Base-by-base conservation (phyloP, 2,329 filamentous ascomycete genomes). In the Hansfordia pulvinata region DNA sequence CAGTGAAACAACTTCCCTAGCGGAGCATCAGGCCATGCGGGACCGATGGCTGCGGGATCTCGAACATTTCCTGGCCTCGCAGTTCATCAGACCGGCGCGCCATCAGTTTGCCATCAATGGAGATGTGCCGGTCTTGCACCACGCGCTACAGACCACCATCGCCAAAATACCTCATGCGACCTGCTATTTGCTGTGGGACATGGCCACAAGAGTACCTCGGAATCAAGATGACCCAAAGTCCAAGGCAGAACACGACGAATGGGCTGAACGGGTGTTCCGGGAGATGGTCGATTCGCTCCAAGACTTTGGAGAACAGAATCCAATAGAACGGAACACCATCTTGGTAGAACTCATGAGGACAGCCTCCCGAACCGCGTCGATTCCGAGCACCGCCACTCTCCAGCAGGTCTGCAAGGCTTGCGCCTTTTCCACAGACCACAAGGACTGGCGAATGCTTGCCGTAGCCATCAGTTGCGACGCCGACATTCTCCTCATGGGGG, bases 21-120 rank as follows among this genome's bases (percentile, higher is more conserved):
- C 29, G 3, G 29, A 42, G n/a, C 39, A 43, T 7, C 26, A 35
- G 6, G 30, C 33, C n/a, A 42, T 45, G 11, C 42, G 39, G 27
- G 39, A 42, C 4, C 43, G 41, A 4, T 73, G 68, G 69, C 43
- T 47, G 2, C 40, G 42, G 4, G 59, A 62, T 22, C 43, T 72
- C 2, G 54, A 59, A 26, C 51, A 43, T 3, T 64, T 72, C 25
- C 48, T 71, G 37, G 56, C 58, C 23, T 54, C 54, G 17, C 64
- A 58, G 36, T 47, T 73, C 29, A 56, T 70, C 23, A 52, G 66
- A 2, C 66, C 67, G 1, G 59, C 62, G 1, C 56, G 62, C 30
- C 53, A 59, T 2, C 46, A 49, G 2, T 72, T 63, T 30, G 34
- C 63, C 10, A 56, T 53, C 29, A 51, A 50, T 13, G 49, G 50